These are phyloP conservation scores for Trametes villosa DNA, from an alignment of 768 basidiomycete genomes.

Conservation along the genomic window DNA sequence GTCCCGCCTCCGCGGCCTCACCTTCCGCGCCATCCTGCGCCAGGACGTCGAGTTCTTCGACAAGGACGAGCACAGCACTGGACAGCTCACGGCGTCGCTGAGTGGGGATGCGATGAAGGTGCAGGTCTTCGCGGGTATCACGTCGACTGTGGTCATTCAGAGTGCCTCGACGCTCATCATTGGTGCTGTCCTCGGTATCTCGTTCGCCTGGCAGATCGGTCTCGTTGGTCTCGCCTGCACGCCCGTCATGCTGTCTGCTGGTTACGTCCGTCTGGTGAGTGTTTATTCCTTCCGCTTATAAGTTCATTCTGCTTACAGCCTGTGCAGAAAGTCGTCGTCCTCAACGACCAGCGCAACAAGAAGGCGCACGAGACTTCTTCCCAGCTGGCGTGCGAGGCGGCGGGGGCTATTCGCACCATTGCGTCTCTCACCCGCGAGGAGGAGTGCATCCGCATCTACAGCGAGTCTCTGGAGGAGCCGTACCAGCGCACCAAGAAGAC, in stretches of 20 bases:
- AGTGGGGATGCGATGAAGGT: slow-evolving; percentile 90
- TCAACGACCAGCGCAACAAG: slow-evolving; percentile 86
- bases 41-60: slow-evolving; percentile 95
- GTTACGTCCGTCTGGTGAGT: slow-evolving; percentile 81
- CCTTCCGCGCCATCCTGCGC: slow-evolving; percentile 80
- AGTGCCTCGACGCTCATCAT: slow-evolving; percentile 64
- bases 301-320: no score
- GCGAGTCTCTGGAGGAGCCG: slow-evolving; percentile 71
- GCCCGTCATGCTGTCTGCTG: slow-evolving; percentile 70
- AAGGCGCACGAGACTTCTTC: slow-evolving; percentile 78
- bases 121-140: slow-evolving; percentile 82
- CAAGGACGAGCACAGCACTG: slow-evolving; percentile 82
- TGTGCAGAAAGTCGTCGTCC: slow-evolving; percentile 72
- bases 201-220: slow-evolving; percentile 76
- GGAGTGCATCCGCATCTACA: slow-evolving; percentile 70
- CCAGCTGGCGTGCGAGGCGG: slow-evolving; percentile 92
- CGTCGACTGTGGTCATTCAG: slow-evolving; percentile 90
- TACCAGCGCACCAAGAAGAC: slow-evolving; percentile 64
- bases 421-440: slow-evolving; percentile 86
- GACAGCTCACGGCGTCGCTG: slow-evolving; percentile 75
- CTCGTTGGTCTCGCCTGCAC: slow-evolving; percentile 83
- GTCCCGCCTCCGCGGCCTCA: slow-evolving; percentile 65
- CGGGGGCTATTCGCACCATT: slow-evolving; percentile 87
- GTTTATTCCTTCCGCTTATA: neutral
- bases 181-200: slow-evolving; percentile 79